Base-by-base conservation (phyloP, 2,329 filamentous ascomycete species). In the Colletotrichum zoysiae region DNA sequence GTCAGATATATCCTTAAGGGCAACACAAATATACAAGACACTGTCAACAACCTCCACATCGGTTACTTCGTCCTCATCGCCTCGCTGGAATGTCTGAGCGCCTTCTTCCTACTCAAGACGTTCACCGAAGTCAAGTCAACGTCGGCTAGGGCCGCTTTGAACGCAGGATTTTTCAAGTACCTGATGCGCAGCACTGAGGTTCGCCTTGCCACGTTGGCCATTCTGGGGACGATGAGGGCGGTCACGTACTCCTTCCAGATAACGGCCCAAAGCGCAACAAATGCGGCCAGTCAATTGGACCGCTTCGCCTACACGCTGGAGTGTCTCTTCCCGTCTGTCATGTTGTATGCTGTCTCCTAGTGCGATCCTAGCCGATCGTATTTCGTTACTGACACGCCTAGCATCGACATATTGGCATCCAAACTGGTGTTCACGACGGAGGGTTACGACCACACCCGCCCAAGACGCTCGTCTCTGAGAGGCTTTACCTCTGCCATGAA, bases 11-110 rank as follows among this genome's bases (percentile, higher is more conserved):
- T 84, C 11, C 20, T 81, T 2, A 71, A 74, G 8, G 75, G 70
- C 1, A 72, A 74, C 11, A 62, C 74, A 2, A 69, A 65, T 1
- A 72, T 78, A 1, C 82, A 82, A 38, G 64, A 23, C 14, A 74
- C 78, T 5, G 79, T 84, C 69, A 81, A 82, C 72, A 77, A 76
- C 55, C 76, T 85, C 0, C 83, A 85, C 66, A 79, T 84, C 70
- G 82, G 78, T 20, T 85, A 84, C 75, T 85, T 85, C 55, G 75
- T 80, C 12, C 74, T 79, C 30, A 83, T 85, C 53, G 83, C 83
- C 9, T n/a, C 82, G 0, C 64, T 84, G 16, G 83, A 85, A 71
- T 82, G 79, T 46, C 51, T 83, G 23, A 83, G 79, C 75, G 78
- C 83, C 11, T 79, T 78, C 61, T 84, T 84, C 74, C 75, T 85